phyloP scores from a whole-genome alignment of 2,329 filamentous ascomycete genomes.

The Zymoseptoria pseudotritici region DNA sequence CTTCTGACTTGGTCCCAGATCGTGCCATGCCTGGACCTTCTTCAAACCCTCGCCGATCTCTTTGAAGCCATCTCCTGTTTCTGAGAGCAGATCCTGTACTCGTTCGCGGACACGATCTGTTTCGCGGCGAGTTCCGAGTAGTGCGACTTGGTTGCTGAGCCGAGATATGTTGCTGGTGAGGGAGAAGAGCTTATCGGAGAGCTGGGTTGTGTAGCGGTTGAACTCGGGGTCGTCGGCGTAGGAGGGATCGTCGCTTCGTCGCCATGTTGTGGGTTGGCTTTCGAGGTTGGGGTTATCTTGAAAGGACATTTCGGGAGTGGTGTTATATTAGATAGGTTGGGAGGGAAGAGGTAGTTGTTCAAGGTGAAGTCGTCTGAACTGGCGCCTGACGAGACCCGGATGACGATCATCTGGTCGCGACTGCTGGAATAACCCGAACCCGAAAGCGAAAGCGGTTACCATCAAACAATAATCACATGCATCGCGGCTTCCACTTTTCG shows the following conservation, averaged over 20 bases:
- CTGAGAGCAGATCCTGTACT: slow-evolving; percentile 78
- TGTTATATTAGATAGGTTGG: background rate
- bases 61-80: slow-evolving; percentile 80
- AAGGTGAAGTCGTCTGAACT: background rate
- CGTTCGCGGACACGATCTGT: slow-evolving; percentile 85
- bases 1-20: slow-evolving; percentile 76
- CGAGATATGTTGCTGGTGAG: slow-evolving; percentile 82
- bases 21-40: slow-evolving; percentile 68
- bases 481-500: background rate
- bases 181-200: slow-evolving; percentile 83
- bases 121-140: slow-evolving; percentile 84
- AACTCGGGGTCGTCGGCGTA: slow-evolving; percentile 94
- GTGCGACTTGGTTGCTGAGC: slow-evolving; percentile 72
- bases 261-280: slow-evolving; percentile 62
- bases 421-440: background rate
- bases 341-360: background rate
- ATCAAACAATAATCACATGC: background rate
- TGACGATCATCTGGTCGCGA: slow-evolving; percentile 1
- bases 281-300: slow-evolving; percentile 80
- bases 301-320: slow-evolving; percentile 65
- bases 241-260: slow-evolving; percentile 61
- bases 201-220: slow-evolving; percentile 68
- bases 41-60: slow-evolving; percentile 90
- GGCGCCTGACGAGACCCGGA: background rate
- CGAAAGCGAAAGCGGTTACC: background rate